Base-by-base conservation (phyloP, 371 early-diverging fungal genomes). In the Lichtheimia ornata region DNA sequence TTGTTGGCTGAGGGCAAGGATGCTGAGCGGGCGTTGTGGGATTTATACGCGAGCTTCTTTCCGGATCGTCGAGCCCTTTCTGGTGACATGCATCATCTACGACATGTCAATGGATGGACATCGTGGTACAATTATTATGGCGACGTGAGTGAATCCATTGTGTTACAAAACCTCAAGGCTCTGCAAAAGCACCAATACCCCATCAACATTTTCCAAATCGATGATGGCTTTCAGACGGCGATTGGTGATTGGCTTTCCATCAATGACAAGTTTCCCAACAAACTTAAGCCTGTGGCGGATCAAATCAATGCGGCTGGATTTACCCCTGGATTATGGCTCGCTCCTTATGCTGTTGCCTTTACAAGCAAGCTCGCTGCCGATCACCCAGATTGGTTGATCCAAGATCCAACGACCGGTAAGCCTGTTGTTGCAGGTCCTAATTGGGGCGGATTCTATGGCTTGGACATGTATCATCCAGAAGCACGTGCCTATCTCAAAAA, bases 91-190 rank as follows among this genome's bases (percentile, higher is more conserved):
- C 56, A 63, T 40, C 57, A 42, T 13, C n/a, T 42, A 2, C 9
- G 57, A 28, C 57, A 56, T 27, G 77, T 81, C 27, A 77, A 74
- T 30, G 86, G 86, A 7, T 86, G 84, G 83, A 86, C 84, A 3
- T 82, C 83, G 1, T 86, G 86, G 85, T 86, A 86, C 30, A 71
- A 73, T 41, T 81, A 84, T 28, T 83, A 86, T 50, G 86, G 79
- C 14, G 81, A 82, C 61, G 82, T 86, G 22, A 82, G 71, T 47
- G 82, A 86, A 50, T 54, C 63, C 1, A 71, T 84, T 42, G 68
- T 84, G 5, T 56, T 76, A 13, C 71, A 81, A 27, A 84, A 86
- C 27, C 59, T 86, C 5, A 63, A 66, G 2, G 77, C 82, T 6
- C 62, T 79, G 5, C 56, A 72, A 25, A 54, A 71, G 2, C 56